A percentile compares a stretch with the other conserved stretches of the same genome.
phyloP scores from a whole-genome alignment of 2,329 filamentous ascomycete genomes.

The Neofusicoccum laricinum region DNA sequence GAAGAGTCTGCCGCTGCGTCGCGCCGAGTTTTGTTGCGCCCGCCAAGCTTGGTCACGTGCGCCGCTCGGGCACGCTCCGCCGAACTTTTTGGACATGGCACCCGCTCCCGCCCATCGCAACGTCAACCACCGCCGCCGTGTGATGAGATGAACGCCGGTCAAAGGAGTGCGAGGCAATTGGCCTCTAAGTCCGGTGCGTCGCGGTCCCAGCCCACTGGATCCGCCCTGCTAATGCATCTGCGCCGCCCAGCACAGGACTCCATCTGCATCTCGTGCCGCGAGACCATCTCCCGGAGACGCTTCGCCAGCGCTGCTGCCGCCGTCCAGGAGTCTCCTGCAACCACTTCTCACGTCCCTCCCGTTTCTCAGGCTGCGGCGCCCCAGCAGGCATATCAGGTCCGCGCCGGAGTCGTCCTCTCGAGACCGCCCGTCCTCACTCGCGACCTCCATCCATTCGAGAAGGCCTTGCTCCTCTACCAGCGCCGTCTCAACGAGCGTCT shows the following conservation, averaged over 20 bases:
- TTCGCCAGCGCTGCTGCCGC: slow-evolving; percentile 34
- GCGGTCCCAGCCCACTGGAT: slow-evolving; percentile 13
- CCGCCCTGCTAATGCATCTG: slow-evolving; percentile 20
- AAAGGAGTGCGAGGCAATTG: slow-evolving; percentile 44
- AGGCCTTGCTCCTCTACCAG: slow-evolving; percentile 94
- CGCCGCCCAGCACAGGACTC: slow-evolving; percentile 36
- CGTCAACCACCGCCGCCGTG: slow-evolving; percentile 14
- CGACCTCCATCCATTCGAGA: slow-evolving; percentile 81
- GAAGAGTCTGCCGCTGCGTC: slow-evolving; percentile 20
- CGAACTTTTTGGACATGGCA: slow-evolving; percentile 18
- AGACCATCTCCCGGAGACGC: slow-evolving; percentile 37
- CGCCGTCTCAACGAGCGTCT: slow-evolving; percentile 93
- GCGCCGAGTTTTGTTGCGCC: slow-evolving; percentile 24
- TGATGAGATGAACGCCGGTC: slow-evolving; percentile 42
- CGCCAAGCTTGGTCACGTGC: slow-evolving; percentile 18
- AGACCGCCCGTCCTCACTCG: slow-evolving; percentile 85
- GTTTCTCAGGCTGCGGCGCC: slow-evolving; percentile 38
- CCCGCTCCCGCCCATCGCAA: slow-evolving; percentile 10
- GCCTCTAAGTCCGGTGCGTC: slow-evolving; percentile 38
- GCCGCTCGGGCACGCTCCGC: slow-evolving; percentile 27
- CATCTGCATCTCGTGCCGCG: slow-evolving; percentile 47
- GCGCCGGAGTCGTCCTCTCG: slow-evolving; percentile 75
- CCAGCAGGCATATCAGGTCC: slow-evolving; percentile 43
- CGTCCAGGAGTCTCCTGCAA: slow-evolving; percentile 32
- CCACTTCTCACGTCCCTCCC: slow-evolving; percentile 26